Evolutionary conservation across 805 yeast species (phyloP).

Genomic region (Yarrowia yakushimensis): DNA sequence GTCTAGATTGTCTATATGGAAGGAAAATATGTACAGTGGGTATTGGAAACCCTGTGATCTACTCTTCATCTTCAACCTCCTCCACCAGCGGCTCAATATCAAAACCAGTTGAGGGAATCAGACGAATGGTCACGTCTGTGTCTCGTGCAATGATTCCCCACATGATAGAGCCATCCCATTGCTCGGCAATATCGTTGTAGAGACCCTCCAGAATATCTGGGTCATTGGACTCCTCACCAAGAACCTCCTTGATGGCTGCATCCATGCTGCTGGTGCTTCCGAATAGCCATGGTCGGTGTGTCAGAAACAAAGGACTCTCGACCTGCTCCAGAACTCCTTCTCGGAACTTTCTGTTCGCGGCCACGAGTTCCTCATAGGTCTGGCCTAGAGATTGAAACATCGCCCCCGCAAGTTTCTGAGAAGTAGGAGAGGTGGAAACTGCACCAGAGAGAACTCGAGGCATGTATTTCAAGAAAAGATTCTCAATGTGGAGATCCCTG

Average conservation of each 20-base stretch:
- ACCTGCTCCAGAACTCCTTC: neutral
- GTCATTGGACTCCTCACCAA: neutral
- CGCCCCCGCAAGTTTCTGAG: neutral
- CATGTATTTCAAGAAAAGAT: neutral
- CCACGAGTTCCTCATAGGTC: neutral
- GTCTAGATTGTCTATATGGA: neutral
- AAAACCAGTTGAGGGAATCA: neutral
- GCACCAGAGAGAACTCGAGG: neutral
- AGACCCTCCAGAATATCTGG: neutral
- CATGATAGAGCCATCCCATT: conserved; percentile 12
- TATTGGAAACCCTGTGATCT: neutral
- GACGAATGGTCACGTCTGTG: conserved; percentile 9
- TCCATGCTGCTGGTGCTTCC: neutral
- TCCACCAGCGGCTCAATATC: neutral
- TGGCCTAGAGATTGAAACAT: neutral
- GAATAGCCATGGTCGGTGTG: conserved; percentile 14
- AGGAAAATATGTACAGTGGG: neutral
- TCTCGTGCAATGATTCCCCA: neutral
- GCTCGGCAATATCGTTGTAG: neutral
- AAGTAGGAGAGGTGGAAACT: neutral
- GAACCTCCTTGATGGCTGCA: conserved; percentile 3
- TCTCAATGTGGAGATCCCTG: neutral
- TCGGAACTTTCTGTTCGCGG: neutral
- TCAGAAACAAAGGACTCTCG: neutral
- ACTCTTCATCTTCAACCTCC: neutral